Base-by-base conservation (phyloP, 179 eudicot genomes). In the Sideroxylon spinosum region DNA sequence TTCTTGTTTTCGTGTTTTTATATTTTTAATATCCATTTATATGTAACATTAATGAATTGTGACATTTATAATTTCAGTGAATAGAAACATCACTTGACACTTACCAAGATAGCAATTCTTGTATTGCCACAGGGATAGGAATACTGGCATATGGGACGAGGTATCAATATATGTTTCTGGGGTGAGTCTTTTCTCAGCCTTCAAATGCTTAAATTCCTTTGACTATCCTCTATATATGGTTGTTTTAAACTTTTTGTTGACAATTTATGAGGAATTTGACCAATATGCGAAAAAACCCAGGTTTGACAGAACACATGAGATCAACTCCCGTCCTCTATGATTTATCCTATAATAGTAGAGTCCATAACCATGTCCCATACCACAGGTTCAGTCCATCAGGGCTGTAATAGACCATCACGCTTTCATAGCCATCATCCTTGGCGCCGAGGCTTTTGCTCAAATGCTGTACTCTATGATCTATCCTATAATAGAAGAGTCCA, bases 61-160 rank as follows among this genome's bases (percentile, higher is more conserved):
- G 55, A 12, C 55, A 16, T 53, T 53, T 52, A 63, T 59, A 12
- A 28, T 29, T 26, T 17, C 53, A 49, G 20, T 7, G 56, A 65
- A 62, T 48, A 63, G 29, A 52, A 80, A 52, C 25, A 28, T 50
- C 25, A 16, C 71, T n/a, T n/a, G n/a, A n/a, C n/a, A n/a, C n/a
- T 76, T 62, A 53, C 13, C 14, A 17, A 22, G 7, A 46, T 59
- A 26, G 46, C 81, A 32, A 78, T 16, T 50, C 7, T 53, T 25
- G 48, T 26, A 6, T 74, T 56, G 63, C 63, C 82, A 65, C 94
- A 96, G 99, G 95, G 99, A 96, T 85, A 85, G 99, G 82, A 96
- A 96, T 84, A 96, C 99, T 84, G 99, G 99, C 78, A 94, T 96
- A 83, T 96, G 99, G 99, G 99, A 96, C 80, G 98, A 94, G 85